A percentile compares a stretch with the other conserved stretches of the same genome.
Evolutionary conservation across 805 yeast species (phyloP).

Genomic region (Kurtzmaniella fragi): DNA sequence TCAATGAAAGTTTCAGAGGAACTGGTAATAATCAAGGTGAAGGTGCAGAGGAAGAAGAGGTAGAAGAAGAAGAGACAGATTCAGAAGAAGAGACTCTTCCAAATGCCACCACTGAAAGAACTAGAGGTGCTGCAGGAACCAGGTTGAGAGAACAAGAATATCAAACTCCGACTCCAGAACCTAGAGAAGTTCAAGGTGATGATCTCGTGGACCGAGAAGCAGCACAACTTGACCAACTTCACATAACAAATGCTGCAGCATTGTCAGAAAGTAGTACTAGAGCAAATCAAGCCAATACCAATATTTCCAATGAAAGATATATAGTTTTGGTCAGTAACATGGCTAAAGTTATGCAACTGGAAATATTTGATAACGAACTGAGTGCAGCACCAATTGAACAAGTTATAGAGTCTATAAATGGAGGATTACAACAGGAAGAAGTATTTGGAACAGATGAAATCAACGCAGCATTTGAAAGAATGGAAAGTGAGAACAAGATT

Average conservation of each 20-base stretch:
- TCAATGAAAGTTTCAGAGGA: constrained; percentile 10
- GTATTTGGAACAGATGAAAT: constrained; percentile 26
- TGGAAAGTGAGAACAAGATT: constrained; percentile 33
- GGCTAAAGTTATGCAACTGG: constrained; percentile 27
- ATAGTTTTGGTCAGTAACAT: constrained; percentile 23
- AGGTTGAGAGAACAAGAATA: constrained; percentile 5
- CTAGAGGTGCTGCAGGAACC: constrained; percentile 1
- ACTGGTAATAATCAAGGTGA: constrained; percentile 3
- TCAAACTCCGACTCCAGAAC: constrained; percentile 7
- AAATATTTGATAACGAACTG: constrained; percentile 25
- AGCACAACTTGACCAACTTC: constrained; percentile 23
- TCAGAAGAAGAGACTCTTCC: constrained; percentile 12
- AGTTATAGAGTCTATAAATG: constrained; percentile 29
- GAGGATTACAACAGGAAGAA: constrained; percentile 35
- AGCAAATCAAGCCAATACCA: constrained; percentile 14
- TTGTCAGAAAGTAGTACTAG: constrained; percentile 15
- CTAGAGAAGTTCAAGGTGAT: constrained; percentile 4
- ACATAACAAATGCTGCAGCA: constrained; percentile 21
- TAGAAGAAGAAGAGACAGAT: constrained; percentile 32
- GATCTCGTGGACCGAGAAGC: constrained; percentile 4
- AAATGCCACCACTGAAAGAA: constrained; percentile 3
- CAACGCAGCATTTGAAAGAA: constrained; percentile 23
- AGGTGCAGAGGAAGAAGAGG: constrained; percentile 24
- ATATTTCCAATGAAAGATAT: constrained; percentile 30
- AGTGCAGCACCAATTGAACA: constrained; percentile 28